Conservation (phyloP, 352 stramenopile species). For the Phytophthora macrochlamydospora region DNA sequence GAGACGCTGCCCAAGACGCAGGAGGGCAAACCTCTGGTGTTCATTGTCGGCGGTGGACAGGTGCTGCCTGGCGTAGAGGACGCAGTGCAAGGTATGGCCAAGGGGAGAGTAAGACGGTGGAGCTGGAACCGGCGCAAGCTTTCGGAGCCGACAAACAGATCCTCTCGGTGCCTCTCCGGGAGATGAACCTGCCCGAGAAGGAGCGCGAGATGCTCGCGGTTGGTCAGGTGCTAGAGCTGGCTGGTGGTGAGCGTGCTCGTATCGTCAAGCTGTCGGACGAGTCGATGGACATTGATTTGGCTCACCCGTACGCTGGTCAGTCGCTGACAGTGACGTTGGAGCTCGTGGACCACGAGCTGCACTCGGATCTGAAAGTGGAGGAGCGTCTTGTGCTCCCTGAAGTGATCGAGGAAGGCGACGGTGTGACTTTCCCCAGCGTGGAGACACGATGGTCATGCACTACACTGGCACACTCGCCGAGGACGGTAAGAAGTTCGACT, state of each 20-base stretch:
- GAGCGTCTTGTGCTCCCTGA: conserved; percentile 79
- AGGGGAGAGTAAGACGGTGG: conserved; percentile 64
- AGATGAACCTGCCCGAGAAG: conserved; percentile 76
- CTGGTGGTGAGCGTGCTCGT: conserved; percentile 59
- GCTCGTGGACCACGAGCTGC: conserved; percentile 63
- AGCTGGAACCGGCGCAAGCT: conserved; percentile 66
- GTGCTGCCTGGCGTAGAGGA: conserved; percentile 77
- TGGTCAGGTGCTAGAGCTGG: conserved; percentile 62
- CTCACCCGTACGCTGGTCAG: conserved; percentile 79
- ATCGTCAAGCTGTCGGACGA: conserved; percentile 78
- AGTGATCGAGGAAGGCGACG: conserved; percentile 68
- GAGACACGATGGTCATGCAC: conserved; percentile 85
- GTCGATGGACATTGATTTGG: conserved; percentile 74
- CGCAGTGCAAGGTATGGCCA: conserved; percentile 70
- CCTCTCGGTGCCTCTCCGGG: conserved; percentile 65
- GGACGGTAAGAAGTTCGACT: conserved; percentile 79
- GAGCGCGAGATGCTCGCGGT: conserved; percentile 73
- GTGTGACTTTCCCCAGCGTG: conserved; percentile 61
- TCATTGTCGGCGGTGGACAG: conserved; percentile 74
- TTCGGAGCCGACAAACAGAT: conserved; percentile 74
- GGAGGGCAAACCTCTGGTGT: conserved; percentile 55
- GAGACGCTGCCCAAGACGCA: conserved; percentile 61
- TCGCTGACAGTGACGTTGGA: conserved; percentile 77
- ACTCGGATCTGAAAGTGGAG: conserved; percentile 44
- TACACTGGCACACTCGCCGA: conserved; percentile 79